phyloP scores from a whole-genome alignment of 768 basidiomycete species.

The Pleurotus ostreatus region DNA sequence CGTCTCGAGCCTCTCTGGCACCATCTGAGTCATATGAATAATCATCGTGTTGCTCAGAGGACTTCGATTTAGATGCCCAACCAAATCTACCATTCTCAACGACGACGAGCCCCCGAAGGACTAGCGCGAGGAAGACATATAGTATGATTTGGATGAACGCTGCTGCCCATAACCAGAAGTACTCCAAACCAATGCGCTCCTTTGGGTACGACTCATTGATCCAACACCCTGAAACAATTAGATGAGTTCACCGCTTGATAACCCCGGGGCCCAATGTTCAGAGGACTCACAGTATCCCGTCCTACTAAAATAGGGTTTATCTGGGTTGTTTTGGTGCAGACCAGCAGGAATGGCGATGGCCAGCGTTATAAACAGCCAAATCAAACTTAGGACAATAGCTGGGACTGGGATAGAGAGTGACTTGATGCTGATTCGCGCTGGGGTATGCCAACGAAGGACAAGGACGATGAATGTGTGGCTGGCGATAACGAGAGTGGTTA shows the following conservation, averaged over 20 bases:
- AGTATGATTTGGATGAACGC: conserved; percentile 30
- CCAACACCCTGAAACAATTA: conserved; percentile 36
- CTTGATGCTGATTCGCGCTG: conserved; percentile 12
- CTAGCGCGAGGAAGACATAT: conserved; percentile 33
- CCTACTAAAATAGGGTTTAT: conserved; percentile 29
- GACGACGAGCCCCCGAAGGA: conserved; percentile 15
- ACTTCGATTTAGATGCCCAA: neutral
- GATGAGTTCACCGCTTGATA: too few relatives aligned
- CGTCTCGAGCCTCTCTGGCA: neutral
- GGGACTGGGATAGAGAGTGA: conserved; percentile 16
- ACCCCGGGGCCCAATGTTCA: too few relatives aligned
- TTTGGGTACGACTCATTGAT: conserved; percentile 25
- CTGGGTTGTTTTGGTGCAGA: conserved; percentile 18
- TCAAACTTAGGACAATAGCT: conserved; percentile 21
- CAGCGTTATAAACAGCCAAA: conserved; percentile 32
- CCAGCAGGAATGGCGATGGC: conserved; percentile 27
- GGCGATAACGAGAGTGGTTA: conserved; percentile 25
- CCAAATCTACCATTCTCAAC: conserved; percentile 4
- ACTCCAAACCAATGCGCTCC: conserved; percentile 38
- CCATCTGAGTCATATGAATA: neutral
- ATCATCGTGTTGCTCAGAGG: neutral
- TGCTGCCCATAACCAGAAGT: conserved; percentile 40
- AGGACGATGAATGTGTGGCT: conserved; percentile 35
- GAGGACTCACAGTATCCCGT: conserved; percentile 28
- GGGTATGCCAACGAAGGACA: conserved; percentile 27